Conservation (phyloP, 2,329 filamentous ascomycete species). For the Claviceps pusilla region DNA sequence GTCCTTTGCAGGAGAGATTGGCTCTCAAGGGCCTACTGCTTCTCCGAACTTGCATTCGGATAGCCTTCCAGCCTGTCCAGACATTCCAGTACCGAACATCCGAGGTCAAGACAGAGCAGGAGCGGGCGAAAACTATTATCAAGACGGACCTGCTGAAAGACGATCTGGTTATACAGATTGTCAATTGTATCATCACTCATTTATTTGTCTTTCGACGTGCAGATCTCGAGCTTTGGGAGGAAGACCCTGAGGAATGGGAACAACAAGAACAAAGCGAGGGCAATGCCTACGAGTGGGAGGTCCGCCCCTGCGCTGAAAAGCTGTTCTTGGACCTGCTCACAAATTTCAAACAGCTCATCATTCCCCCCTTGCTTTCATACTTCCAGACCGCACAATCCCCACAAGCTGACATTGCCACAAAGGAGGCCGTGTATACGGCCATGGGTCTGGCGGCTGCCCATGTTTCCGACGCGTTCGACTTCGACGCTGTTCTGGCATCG, state of each 20-base stretch:
- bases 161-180: slow-evolving; percentile 63
- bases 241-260: slow-evolving; percentile 93
- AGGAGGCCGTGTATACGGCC: slow-evolving; percentile 89
- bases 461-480: slow-evolving; percentile 61
- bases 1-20: slow-evolving; percentile 59
- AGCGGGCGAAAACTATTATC: slow-evolving; percentile 51
- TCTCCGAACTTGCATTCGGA: slow-evolving; percentile 67
- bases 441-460: slow-evolving; percentile 74
- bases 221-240: slow-evolving; percentile 83
- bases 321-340: slow-evolving; percentile 83
- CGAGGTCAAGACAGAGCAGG: slow-evolving; percentile 62
- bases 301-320: slow-evolving; percentile 84
- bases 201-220: slow-evolving; percentile 77
- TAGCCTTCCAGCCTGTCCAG: slow-evolving; percentile 66
- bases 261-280: slow-evolving; percentile 71
- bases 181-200: slow-evolving; percentile 69
- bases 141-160: slow-evolving; percentile 62
- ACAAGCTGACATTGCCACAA: slow-evolving; percentile 56
- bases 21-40: slow-evolving; percentile 72
- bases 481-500: slow-evolving; percentile 61
- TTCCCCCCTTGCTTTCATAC: slow-evolving; percentile 65
- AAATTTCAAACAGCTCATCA: slow-evolving; percentile 70
- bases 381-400: slow-evolving; percentile 63
- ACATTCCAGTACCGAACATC: slow-evolving; percentile 71
- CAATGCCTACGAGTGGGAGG: slow-evolving; percentile 81